These are phyloP conservation scores for Leccinum huronense DNA, from an alignment of 1,284 basidiomycete genomes.

Conservation along the genomic window DNA sequence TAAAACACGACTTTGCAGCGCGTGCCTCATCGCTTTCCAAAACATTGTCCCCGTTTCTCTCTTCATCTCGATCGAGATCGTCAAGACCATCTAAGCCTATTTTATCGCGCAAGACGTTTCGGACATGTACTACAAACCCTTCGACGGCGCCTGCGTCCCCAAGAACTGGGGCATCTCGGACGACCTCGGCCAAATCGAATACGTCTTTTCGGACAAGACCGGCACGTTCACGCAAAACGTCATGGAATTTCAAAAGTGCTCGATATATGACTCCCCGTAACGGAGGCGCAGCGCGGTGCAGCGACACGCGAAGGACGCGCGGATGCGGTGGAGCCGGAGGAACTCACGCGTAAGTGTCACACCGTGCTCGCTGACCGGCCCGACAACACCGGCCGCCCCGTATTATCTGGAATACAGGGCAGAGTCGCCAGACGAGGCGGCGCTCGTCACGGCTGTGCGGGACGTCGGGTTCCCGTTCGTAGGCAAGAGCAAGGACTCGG, in stretches of 20 bases:
- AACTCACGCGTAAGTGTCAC: slow-evolving; percentile 80
- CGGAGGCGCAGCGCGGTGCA: slow-evolving; percentile 92
- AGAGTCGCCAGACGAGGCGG: slow-evolving; percentile 93
- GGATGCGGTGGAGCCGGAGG: slow-evolving; percentile 63
- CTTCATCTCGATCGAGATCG: slow-evolving; percentile 97
- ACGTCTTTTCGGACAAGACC: slow-evolving; percentile 97
- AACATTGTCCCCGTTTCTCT: slow-evolving; percentile 97
- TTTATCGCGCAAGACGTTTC: slow-evolving; percentile 96
- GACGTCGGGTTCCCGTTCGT: slow-evolving; percentile 94
- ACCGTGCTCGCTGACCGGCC: slow-evolving; percentile 82
- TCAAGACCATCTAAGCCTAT: slow-evolving; percentile 96
- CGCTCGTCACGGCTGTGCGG: slow-evolving; percentile 87
- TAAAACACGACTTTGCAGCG: slow-evolving; percentile 41
- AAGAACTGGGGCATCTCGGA: slow-evolving; percentile 99
- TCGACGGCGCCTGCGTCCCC: slow-evolving; percentile 87
- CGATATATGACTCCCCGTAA: slow-evolving; percentile 78
- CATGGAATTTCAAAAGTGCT: slow-evolving; percentile 99
- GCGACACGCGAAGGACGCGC: slow-evolving; percentile 78
- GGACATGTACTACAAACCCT: slow-evolving; percentile 95
- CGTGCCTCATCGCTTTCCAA: slow-evolving; percentile 92
- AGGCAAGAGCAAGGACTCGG: slow-evolving; percentile 65
- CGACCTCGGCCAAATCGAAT: slow-evolving; percentile 97
- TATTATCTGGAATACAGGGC: slow-evolving; percentile 88
- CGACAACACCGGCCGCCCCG: slow-evolving; percentile 61
- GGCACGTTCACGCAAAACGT: slow-evolving; percentile 95